Evolutionary conservation across 257 asterid genomes (phyloP).

Genomic region (Solanum ossicruentum): DNA sequence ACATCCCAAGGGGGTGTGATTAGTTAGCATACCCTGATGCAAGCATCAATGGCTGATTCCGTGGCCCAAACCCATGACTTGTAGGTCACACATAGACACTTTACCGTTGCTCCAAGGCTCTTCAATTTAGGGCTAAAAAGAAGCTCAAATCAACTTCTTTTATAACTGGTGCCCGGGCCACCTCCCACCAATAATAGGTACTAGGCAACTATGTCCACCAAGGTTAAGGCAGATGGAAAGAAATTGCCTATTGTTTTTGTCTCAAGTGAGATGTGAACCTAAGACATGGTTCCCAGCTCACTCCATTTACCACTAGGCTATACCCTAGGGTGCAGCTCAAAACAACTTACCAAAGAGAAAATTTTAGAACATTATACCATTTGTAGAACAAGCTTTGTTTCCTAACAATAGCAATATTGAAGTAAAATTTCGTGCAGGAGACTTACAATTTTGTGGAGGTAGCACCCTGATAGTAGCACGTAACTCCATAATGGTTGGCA

Average conservation of each 20-base stretch:
- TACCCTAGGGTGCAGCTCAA: neutral
- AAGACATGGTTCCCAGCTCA: neutral
- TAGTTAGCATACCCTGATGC: neutral
- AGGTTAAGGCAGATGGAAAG: neutral
- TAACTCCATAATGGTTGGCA: conserved; percentile 71
- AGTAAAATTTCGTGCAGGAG: conserved; percentile 1
- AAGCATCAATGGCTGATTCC: neutral
- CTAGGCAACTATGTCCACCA: neutral
- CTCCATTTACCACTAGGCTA: neutral
- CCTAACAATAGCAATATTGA: neutral
- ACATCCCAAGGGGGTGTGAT: neutral
- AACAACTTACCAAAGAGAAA: neutral
- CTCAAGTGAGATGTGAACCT: neutral
- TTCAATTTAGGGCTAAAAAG: neutral
- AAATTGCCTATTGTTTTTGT: neutral
- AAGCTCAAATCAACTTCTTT: neutral
- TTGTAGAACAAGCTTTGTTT: neutral
- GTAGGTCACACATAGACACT: neutral
- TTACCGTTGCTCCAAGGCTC: neutral
- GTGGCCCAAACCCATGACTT: neutral
- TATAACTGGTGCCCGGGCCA: neutral
- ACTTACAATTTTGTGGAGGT: conserved; percentile 91
- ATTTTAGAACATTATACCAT: neutral
- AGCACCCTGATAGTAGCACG: conserved; percentile 81
- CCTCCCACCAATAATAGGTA: neutral